Evolutionary conservation across 2,329 filamentous ascomycete genomes (phyloP).

Genomic region (Ramularia endophylla): DNA sequence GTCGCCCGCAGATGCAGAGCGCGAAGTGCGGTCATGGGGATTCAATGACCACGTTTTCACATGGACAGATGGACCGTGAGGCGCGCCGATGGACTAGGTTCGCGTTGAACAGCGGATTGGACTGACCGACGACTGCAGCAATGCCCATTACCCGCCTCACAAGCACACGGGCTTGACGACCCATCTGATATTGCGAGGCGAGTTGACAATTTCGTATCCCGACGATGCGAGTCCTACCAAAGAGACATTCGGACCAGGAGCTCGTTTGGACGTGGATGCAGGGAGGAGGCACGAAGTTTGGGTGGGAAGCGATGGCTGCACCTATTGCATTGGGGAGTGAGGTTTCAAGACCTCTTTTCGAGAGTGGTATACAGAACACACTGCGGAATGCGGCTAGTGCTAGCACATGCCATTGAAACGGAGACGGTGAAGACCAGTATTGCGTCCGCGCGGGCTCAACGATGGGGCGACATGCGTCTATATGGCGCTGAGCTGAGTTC

Average conservation of each 20-base stretch:
- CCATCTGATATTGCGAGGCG: constrained; percentile 60
- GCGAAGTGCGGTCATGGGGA: constrained; percentile 62
- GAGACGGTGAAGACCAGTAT: too few species aligned
- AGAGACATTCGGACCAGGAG: constrained; percentile 55
- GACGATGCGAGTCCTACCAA: constrained; percentile 51
- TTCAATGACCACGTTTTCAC: constrained; percentile 61
- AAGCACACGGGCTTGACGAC: constrained; percentile 60
- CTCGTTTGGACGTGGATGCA: constrained; percentile 61
- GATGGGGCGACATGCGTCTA: too few species aligned
- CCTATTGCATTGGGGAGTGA: constrained; percentile 29
- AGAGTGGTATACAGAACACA: too few species aligned
- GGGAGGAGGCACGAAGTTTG: constrained; percentile 62
- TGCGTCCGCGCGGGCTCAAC: too few species aligned
- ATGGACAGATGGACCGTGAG: constrained; percentile 64
- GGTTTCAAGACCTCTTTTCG: background rate
- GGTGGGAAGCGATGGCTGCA: constrained; percentile 61
- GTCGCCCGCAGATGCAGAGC: constrained; percentile 48
- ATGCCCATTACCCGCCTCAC: constrained; percentile 63
- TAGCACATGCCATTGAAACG: too few species aligned
- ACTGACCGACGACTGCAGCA: constrained; percentile 38
- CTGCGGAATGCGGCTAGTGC: too few species aligned
- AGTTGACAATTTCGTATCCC: constrained; percentile 62
- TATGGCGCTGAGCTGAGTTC: too few species aligned
- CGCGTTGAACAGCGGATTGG: background rate
- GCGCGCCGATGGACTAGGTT: background rate